Evolutionary conservation across 192 early-diverging fungal genomes (phyloP), one percentile per base, ranked within the genome.

Genomic region (Coemansia sp.): DNA sequence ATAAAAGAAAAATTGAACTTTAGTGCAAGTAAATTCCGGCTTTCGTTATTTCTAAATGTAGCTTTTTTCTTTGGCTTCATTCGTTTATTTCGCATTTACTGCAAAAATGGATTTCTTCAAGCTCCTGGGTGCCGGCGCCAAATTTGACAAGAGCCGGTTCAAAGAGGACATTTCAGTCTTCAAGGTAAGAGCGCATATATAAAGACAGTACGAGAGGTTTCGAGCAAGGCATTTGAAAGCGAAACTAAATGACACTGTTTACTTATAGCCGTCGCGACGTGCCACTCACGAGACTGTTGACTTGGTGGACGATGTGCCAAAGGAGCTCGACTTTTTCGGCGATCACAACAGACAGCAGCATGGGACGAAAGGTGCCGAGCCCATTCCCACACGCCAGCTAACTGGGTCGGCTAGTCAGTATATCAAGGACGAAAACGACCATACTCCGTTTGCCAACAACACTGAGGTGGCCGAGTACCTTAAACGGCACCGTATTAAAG

Each of bases 61-160:
- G 27, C 27, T 60, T 60, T 60, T 34, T 60, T 12, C 8, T 15
- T 1, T 34, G 11, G 16, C 4, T 34, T 34, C 22, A 11, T 53
- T 10, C 24, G n/a, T 53, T 27, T 53, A 27, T 8, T 9, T 9
- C 49, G 7, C 49, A 50, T 53, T 36, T 9, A 27, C 69, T 41
- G 13, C 22, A 4, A 27, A 43, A 2, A 84, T 84, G 81, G 94
- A 97, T 84, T 79, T 98, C 68, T 95, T 98, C 87, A 87, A 90
- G 61, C 81, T 94, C 46, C 86, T 98, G 18, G 93, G 94, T 36
- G 86, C 89, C 16, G 97, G 97, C 10, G 92, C 95, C 10, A 91
- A 86, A 70, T 98, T 98, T 65, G 90, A 98, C 84, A 92, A 90
- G 68, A 86, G 84, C 52, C 88, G 92, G 16, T 96, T 94, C 78